phyloP scores from a whole-genome alignment of 2,329 filamentous ascomycete species.

The Trichoderma harzianum region DNA sequence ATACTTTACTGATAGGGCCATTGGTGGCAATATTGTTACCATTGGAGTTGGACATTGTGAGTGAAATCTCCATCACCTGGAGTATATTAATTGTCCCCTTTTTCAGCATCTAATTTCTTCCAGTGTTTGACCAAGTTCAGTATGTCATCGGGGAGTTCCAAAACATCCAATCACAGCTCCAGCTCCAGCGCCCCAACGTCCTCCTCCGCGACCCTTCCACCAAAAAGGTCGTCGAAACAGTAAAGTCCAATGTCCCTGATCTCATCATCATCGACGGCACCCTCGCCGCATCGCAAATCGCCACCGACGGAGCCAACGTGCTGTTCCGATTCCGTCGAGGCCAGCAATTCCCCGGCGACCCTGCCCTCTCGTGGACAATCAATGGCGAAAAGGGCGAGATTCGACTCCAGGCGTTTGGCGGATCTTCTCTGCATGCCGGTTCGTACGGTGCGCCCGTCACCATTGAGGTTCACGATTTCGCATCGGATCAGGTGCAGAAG shows the following conservation, averaged over 20 bases:
- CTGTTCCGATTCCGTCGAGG: slow-evolving; percentile 47
- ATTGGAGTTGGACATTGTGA: slow-evolving; percentile 43
- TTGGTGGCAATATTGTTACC: slow-evolving; percentile 45
- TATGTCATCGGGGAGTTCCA: slow-evolving; percentile 44
- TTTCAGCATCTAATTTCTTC: not conserved
- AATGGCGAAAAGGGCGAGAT: slow-evolving; percentile 52
- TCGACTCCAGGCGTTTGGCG: slow-evolving; percentile 33
- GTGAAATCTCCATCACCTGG: slow-evolving; percentile 18
- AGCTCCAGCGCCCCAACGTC: slow-evolving; percentile 43
- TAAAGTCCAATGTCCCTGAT: slow-evolving; percentile 44
- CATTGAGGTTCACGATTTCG: slow-evolving; percentile 50
- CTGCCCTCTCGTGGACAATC: slow-evolving; percentile 48
- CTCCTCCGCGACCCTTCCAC: slow-evolving; percentile 32
- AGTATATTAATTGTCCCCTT: not conserved
- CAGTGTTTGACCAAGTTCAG: slow-evolving; percentile 46
- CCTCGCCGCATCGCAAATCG: slow-evolving; percentile 28
- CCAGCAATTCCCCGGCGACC: slow-evolving; percentile 45
- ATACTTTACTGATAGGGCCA: slow-evolving; percentile 47
- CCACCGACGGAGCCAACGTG: slow-evolving; percentile 38
- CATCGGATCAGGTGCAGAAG: slow-evolving; percentile 41
- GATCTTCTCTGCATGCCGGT: slow-evolving; percentile 29
- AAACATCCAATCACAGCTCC: slow-evolving; percentile 38
- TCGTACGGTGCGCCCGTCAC: slow-evolving; percentile 40
- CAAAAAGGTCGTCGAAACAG: slow-evolving; percentile 31
- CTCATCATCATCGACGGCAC: slow-evolving; percentile 31